A percentile compares a stretch with the other conserved stretches of the same genome.
These are phyloP conservation scores for Aethionema arabicum DNA, from an alignment of 345 rosid genomes.

Conservation along the genomic window DNA sequence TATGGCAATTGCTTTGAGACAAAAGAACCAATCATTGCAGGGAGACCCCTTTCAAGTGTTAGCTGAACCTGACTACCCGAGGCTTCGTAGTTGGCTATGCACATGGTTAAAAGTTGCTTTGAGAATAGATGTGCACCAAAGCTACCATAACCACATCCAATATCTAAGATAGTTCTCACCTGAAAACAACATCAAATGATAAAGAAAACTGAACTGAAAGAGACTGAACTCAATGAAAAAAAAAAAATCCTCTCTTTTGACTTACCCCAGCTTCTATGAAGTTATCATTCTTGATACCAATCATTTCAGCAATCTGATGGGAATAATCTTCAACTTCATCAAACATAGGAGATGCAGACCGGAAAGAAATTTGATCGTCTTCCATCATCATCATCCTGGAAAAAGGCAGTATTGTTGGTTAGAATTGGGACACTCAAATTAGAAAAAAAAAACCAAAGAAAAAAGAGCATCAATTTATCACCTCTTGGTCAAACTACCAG, in stretches of 20 bases:
- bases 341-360: slow-evolving; percentile 80
- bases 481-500: slow-evolving; percentile 97
- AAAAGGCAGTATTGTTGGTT: not conserved
- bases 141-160: slow-evolving; percentile 99
- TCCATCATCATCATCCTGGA: slow-evolving; percentile 97
- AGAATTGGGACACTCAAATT: not conserved
- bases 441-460: slow-evolving; percentile 23
- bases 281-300: slow-evolving; percentile 80
- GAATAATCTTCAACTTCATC: slow-evolving; percentile 98
- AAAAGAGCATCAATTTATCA: slow-evolving; percentile 32
- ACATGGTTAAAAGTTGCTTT: slow-evolving; percentile 80
- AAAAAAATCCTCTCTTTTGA: slow-evolving; percentile 14
- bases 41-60: slow-evolving; percentile 97
- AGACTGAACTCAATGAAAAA: not conserved
- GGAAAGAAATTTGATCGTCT: slow-evolving; percentile 91
- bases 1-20: slow-evolving; percentile 78
- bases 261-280: slow-evolving; percentile 91
- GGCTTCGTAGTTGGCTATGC: slow-evolving; percentile 91
- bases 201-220: slow-evolving; percentile 10
- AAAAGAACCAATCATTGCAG: slow-evolving; percentile 92
- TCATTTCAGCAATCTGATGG: slow-evolving; percentile 96
- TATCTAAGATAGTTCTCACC: slow-evolving; percentile 93
- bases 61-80: slow-evolving; percentile 98
- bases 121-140: slow-evolving; percentile 95
- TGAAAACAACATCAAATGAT: slow-evolving; percentile 38